Base-by-base conservation (phyloP, 2,329 filamentous ascomycete species). In the Sclerotinia spermophila region DNA sequence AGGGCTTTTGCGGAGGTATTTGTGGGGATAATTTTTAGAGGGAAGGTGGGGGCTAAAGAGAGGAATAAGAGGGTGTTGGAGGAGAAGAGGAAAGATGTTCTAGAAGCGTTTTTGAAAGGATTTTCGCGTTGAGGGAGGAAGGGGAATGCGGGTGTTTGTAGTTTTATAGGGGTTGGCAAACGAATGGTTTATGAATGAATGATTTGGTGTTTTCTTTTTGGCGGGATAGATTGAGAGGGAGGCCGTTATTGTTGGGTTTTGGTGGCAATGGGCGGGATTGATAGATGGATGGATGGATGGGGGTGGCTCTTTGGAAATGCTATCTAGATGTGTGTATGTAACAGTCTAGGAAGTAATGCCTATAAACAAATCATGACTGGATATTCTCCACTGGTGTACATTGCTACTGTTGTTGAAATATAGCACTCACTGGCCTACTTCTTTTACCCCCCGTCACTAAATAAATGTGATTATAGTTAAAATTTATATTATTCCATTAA, bases 31-130 rank as follows among this genome's bases (percentile, higher is more conserved):
- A 83, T 93, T 19, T 90, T 94, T 71, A 85, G 89, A 11, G 79
- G 82, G 2, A 78, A 82, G 1, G 75, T 79, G 5, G 81, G 79
- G 30, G 81, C 72, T 78, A 86, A 87, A 58, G 77, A 76, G 10
- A 78, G 87, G 80, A 90, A 92, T 72, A 86, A 82, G 74, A 89
- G 84, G 72, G 81, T 82, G 0, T 80, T 84, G 21, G 88, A 90
- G 73, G 91, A 91, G 71, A 86, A 87, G 78, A 91, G 89, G 82
- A 84, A 85, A 70, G 85, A 85, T 15, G 81, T 94, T 19, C 78
- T 96, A 42, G 91, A 94, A 78, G 82, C 93, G 40, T 96, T 96
- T 74, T 77, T 93, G 71, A 72, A 69, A 61, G 71, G 51, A 17
- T 5, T 58, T 33, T 53, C 44, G 24, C 27, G 38, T 67, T 67